phyloP scores from a whole-genome alignment of 352 stramenopile genomes.

The Pythium folliculosum region DNA sequence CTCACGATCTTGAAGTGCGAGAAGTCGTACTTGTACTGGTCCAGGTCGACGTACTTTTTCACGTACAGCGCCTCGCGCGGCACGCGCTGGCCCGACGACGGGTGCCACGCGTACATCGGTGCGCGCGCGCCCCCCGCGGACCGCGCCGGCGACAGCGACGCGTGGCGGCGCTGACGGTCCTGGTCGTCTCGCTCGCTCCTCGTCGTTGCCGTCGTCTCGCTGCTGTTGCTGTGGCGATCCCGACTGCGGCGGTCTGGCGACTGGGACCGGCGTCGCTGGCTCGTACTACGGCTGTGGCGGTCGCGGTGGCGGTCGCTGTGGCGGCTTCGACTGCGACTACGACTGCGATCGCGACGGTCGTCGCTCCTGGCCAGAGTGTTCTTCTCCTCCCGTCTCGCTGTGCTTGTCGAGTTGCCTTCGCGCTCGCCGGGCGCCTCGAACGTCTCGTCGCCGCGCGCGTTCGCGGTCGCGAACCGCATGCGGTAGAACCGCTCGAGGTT shows the following conservation, averaged over 20 bases:
- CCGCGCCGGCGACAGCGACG: neutral
- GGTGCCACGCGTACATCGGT: neutral
- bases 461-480: constrained; percentile 13
- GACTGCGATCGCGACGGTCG: neutral
- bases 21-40: constrained; percentile 12
- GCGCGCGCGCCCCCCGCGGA: neutral
- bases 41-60: constrained; percentile 19
- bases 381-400: neutral
- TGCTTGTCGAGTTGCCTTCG: neutral
- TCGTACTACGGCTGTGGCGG: no score
- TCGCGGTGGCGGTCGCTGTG: no score
- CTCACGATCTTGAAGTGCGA: neutral
- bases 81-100: neutral
- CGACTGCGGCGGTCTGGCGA: neutral
- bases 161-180: neutral
- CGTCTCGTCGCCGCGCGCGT: neutral
- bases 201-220: neutral
- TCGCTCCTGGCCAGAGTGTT: neutral
- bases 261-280: neutral
- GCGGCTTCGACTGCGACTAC: no score
- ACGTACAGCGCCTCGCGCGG: constrained; percentile 5
- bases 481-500: constrained; percentile 21
- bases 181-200: neutral
- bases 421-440: neutral
- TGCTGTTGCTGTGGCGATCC: no score